phyloP scores from a whole-genome alignment of 2,329 filamentous ascomycete genomes.

The Scleromitrula shiraiana region DNA sequence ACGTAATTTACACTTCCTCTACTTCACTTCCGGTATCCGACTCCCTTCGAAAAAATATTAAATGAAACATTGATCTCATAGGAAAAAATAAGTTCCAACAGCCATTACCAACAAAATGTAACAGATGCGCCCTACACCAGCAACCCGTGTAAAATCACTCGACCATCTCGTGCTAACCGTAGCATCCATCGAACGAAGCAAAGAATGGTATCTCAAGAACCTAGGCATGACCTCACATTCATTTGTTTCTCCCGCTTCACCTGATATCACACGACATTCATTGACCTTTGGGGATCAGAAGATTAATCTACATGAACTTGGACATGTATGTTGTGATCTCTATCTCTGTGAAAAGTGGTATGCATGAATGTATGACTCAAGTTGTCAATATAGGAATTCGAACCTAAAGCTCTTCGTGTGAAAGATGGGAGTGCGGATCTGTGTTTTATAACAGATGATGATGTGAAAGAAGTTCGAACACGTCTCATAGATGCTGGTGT shows the following conservation, averaged over 20 bases:
- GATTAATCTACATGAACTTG: conserved; percentile 52
- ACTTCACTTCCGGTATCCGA: background rate
- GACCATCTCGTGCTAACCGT: conserved; percentile 57
- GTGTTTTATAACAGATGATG: conserved; percentile 48
- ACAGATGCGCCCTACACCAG: conserved; percentile 11
- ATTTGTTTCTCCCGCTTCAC: conserved; percentile 37
- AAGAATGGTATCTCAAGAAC: conserved; percentile 45
- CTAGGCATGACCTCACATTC: conserved; percentile 49
- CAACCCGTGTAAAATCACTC: conserved; percentile 29
- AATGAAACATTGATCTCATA: too few species aligned
- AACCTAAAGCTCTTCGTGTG: conserved; percentile 47
- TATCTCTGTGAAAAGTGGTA: background rate
- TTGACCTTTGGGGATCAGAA: conserved; percentile 51
- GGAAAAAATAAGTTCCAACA: too few species aligned
- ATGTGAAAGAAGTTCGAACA: conserved; percentile 39
- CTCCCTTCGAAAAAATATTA: too few species aligned
- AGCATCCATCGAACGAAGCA: conserved; percentile 39
- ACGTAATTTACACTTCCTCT: too few species aligned
- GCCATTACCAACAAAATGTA: background rate
- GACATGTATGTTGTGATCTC: conserved; percentile 28
- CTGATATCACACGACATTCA: conserved; percentile 38
- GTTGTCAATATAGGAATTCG: conserved; percentile 38
- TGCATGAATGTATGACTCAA: background rate
- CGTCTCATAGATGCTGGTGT: conserved; percentile 37
- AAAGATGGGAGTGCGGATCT: conserved; percentile 50